Percentiles rank a stretch among this genome's conserved stretches.
Evolutionary conservation across 169 alveolate genomes (phyloP).

Genomic region (Plasmodium malariae): DNA sequence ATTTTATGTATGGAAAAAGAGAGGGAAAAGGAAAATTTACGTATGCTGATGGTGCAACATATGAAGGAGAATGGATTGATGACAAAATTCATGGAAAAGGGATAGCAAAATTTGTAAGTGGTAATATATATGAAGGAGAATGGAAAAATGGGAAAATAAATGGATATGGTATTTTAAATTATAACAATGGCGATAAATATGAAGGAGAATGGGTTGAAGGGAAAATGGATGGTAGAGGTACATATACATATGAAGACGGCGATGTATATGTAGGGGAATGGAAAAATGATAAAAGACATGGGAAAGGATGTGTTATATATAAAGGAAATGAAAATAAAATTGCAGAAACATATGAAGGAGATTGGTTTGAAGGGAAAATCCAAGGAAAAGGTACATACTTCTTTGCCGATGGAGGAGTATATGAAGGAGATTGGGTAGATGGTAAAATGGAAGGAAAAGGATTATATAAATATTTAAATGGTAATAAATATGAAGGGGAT

Average conservation of each 20-base stretch:
- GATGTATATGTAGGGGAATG: slow-evolving; percentile 95
- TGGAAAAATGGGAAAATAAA: slow-evolving; percentile 95
- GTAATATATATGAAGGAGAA: slow-evolving; percentile 89
- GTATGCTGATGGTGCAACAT: slow-evolving; percentile 95
- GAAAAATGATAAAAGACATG: slow-evolving; percentile 95
- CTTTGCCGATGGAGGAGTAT: slow-evolving; percentile 94
- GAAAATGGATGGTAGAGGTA: slow-evolving; percentile 95
- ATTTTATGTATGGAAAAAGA: slow-evolving; percentile 94
- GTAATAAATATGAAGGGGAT: slow-evolving; percentile 95
- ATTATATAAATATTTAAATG: slow-evolving; percentile 91
- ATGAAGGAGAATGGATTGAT: slow-evolving; percentile 96
- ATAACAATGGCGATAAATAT: slow-evolving; percentile 94
- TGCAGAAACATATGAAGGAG: slow-evolving; percentile 94
- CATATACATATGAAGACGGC: slow-evolving; percentile 94
- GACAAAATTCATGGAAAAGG: slow-evolving; percentile 96
- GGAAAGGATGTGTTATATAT: slow-evolving; percentile 94
- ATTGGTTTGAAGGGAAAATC: slow-evolving; percentile 94
- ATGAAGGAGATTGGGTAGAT: slow-evolving; percentile 97
- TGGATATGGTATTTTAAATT: slow-evolving; percentile 93
- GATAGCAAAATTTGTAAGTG: slow-evolving; percentile 91
- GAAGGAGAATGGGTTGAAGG: slow-evolving; percentile 97
- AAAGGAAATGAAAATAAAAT: slow-evolving; percentile 82
- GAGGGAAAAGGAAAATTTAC: slow-evolving; percentile 94
- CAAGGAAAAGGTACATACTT: slow-evolving; percentile 95
- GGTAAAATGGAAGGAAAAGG: slow-evolving; percentile 97